Percentiles rank a stretch among this genome's conserved stretches.
Evolutionary conservation across 2,329 filamentous ascomycete genomes (phyloP).

Genomic region (Chalaropsis ovoidea): DNA sequence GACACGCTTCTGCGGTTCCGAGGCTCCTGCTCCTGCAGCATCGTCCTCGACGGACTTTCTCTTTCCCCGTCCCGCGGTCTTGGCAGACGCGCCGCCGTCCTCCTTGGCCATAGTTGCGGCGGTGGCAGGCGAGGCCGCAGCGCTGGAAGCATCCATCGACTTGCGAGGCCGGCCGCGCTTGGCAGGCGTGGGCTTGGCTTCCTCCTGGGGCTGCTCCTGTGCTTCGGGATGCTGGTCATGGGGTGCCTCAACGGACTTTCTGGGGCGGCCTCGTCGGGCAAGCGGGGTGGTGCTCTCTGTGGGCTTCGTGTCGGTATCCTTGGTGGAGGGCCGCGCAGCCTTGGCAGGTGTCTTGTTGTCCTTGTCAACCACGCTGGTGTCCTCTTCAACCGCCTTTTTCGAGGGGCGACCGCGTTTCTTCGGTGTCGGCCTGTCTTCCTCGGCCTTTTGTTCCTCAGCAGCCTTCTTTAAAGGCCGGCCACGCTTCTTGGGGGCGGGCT

Average conservation of each 20-base stretch:
- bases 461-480: conserved; percentile 15
- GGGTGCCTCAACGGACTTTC: conserved; percentile 27
- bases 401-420: conserved; percentile 12
- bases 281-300: conserved; percentile 32
- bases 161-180: conserved; percentile 23
- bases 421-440: conserved; percentile 12
- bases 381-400: not conserved
- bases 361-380: not conserved
- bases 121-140: not conserved
- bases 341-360: not conserved
- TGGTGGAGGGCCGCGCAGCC: not conserved
- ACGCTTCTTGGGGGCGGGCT: conserved; percentile 18
- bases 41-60: conserved; percentile 17
- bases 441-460: not conserved
- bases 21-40: not conserved
- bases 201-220: conserved; percentile 17
- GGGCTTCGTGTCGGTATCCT: conserved; percentile 27
- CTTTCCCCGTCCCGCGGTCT: conserved; percentile 18
- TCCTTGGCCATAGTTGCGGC: not conserved
- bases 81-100: conserved; percentile 2
- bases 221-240: conserved; percentile 27
- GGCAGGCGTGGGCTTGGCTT: conserved; percentile 19
- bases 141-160: not conserved
- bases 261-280: conserved; percentile 30
- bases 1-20: conserved; percentile 17